phyloP scores from a whole-genome alignment of 495 filamentous ascomycete species.

The Penicillium turbatum region DNA sequence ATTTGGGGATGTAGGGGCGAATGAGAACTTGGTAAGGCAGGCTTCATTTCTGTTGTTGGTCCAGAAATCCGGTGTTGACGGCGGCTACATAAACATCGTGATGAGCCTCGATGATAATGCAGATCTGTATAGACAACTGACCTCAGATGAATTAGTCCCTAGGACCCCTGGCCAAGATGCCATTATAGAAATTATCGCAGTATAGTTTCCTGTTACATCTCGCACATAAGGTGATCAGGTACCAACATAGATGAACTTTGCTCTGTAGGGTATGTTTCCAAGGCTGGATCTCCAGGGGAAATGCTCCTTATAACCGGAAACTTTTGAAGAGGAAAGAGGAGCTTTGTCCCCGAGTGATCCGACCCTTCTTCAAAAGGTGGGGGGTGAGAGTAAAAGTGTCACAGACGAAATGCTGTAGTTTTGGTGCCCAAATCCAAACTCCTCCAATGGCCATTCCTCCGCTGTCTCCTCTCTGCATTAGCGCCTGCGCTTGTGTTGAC shows the following conservation, averaged over 20 bases:
- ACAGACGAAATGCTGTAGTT: too few relatives aligned
- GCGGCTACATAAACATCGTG: neutral
- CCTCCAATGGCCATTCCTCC: conserved; percentile 10
- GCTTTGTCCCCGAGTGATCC: neutral
- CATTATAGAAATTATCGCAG: conserved; percentile 1
- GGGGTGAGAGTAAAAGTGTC: neutral
- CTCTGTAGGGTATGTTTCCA: neutral
- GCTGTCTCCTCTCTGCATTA: neutral
- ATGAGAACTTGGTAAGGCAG: neutral
- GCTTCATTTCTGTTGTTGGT: conserved; percentile 7
- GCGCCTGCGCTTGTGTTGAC: conserved; percentile 1
- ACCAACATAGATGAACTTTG: neutral
- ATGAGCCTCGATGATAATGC: neutral
- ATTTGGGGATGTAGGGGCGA: neutral
- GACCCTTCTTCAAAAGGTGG: neutral
- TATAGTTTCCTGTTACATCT: conserved; percentile 1
- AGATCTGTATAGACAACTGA: neutral
- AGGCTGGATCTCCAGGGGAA: neutral
- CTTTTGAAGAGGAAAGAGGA: neutral
- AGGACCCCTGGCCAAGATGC: conserved; percentile 12
- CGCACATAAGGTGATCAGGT: neutral
- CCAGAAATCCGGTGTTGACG: neutral
- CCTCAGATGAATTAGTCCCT: neutral
- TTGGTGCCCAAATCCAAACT: neutral
- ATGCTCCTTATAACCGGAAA: neutral